Base-by-base conservation (phyloP, 495 filamentous ascomycete genomes). In the Pseudoneurospora amorphoporcata region DNA sequence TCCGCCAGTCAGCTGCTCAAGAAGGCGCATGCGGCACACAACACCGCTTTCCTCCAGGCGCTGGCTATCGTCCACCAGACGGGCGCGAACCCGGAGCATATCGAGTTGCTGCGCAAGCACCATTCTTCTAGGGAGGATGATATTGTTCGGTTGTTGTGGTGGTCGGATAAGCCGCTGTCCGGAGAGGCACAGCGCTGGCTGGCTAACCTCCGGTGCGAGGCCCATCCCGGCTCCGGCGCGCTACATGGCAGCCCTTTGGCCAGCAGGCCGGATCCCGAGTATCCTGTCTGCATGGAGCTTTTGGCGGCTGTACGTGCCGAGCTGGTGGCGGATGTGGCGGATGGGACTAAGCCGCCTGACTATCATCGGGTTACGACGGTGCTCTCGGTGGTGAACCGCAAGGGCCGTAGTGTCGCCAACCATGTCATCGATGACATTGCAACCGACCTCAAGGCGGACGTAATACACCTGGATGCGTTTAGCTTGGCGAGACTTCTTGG, bases 401-500 rank as follows among this genome's bases (percentile, higher is more conserved):
- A 78, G 53, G 82, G 82, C 1, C 75, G 71, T 35, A 75, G 72
- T 4, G 72, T 82, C 2, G 73, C 83, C 17, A 72, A 73, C 38
- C 73, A 76, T 17, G 73, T 85, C 14, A 69, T 85, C 9, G 72
- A 79, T 16, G 76, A 84, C 32, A 80, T 92, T 39, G 91, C 93
- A 2, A 77, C 81, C 12, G 84, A 87, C 19, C 72, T 91, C 14
- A 81, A 83, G 40, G 90, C 94, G n/a, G 92, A 98, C 79, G 77
- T 98, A 6, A 82, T 99, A 41, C 87, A 88, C 32, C 81, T 99
- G 16, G 89, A 91, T 79, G 90, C 94, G 16, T 89, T 92, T 73
- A 92, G 94, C 78, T 85, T 99, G 74, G 92, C 93, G 16, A 85
- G 94, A 71, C 83, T 98, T 47, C 87, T 91, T 47, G 92, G 89